Evolutionary conservation across 2,329 filamentous ascomycete genomes (phyloP).

Genomic region (Aspergillus sp.): DNA sequence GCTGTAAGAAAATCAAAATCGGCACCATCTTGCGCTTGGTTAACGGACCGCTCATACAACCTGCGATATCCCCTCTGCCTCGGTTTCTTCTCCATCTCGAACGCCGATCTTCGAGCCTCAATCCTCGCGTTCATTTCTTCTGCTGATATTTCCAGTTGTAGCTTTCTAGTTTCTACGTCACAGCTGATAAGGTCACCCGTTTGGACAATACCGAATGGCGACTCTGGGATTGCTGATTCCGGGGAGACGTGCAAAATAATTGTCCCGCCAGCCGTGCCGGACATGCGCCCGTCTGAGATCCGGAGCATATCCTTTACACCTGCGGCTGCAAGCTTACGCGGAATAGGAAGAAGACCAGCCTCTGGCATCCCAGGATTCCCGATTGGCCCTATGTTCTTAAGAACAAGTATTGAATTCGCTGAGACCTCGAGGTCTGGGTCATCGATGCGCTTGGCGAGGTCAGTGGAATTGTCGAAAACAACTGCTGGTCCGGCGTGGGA

Average conservation of each 20-base stretch:
- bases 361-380: slow-evolving; percentile 56
- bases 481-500: slow-evolving; percentile 47
- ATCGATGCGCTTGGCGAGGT: slow-evolving; percentile 49
- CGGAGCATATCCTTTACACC: slow-evolving; percentile 56
- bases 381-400: slow-evolving; percentile 52
- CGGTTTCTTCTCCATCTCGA: slow-evolving; percentile 6
- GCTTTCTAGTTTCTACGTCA: slow-evolving; percentile 43
- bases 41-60: slow-evolving; percentile 44
- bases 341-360: slow-evolving; percentile 52
- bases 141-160: slow-evolving; percentile 45
- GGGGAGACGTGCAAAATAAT: slow-evolving; percentile 56
- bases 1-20: slow-evolving; percentile 42
- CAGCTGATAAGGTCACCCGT: slow-evolving; percentile 51
- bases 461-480: slow-evolving; percentile 50
- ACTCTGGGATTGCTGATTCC: slow-evolving; percentile 49
- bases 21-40: slow-evolving; percentile 42
- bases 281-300: slow-evolving; percentile 56
- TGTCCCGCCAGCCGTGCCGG: slow-evolving; percentile 56
- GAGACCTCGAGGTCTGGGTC: slow-evolving; percentile 45
- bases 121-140: slow-evolving; percentile 44
- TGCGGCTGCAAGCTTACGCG: slow-evolving; percentile 46
- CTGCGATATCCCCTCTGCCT: slow-evolving; percentile 41
- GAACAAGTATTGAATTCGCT: slow-evolving; percentile 46
- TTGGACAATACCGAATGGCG: slow-evolving; percentile 49
- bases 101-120: slow-evolving; percentile 11